These are phyloP conservation scores for Omphalea diandra DNA, from an alignment of 441 rosid genomes.

Conservation along the genomic window DNA sequence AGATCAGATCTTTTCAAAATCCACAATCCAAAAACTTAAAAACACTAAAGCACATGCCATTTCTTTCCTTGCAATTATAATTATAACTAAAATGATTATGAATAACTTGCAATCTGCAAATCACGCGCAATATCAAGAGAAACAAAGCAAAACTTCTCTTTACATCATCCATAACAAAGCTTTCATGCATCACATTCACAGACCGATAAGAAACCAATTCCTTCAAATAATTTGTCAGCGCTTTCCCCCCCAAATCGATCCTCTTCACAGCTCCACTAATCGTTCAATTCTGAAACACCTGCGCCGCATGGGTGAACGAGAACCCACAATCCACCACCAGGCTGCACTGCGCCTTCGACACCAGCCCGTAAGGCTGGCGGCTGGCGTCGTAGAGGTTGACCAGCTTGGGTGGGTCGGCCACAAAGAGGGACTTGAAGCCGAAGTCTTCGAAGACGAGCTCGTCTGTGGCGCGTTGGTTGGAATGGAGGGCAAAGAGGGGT, in stretches of 20 bases:
- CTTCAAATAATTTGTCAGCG: constrained; percentile 86
- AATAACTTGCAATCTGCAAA: constrained; percentile 61
- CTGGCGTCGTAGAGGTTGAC: constrained; percentile 89
- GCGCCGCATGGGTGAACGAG: constrained; percentile 91
- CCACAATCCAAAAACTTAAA: no score
- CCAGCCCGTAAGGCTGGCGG: constrained; percentile 45
- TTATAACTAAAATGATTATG: no score
- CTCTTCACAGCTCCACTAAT: constrained; percentile 72
- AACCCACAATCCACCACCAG: constrained; percentile 90
- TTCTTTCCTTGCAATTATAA: no score
- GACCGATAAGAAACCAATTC: constrained; percentile 83
- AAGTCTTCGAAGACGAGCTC: constrained; percentile 92
- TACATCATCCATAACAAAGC: constrained; percentile 88
- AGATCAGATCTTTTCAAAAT: no score
- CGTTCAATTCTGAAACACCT: constrained; percentile 73
- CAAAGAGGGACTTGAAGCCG: constrained; percentile 60
- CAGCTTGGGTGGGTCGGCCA: constrained; percentile 67
- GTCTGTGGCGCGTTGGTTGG: constrained; percentile 69
- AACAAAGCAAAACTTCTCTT: constrained; percentile 92
- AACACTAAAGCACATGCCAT: no score
- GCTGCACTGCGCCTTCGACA: constrained; percentile 71
- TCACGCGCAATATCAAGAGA: constrained; percentile 76
- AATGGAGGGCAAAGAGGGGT: constrained; percentile 68
- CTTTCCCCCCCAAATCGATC: constrained; percentile 92
- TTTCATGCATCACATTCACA: constrained; percentile 83